Evolutionary conservation across 805 yeast species (phyloP), one percentile per base, ranked within the genome.

Genomic region (Yueomyces sinensis): DNA sequence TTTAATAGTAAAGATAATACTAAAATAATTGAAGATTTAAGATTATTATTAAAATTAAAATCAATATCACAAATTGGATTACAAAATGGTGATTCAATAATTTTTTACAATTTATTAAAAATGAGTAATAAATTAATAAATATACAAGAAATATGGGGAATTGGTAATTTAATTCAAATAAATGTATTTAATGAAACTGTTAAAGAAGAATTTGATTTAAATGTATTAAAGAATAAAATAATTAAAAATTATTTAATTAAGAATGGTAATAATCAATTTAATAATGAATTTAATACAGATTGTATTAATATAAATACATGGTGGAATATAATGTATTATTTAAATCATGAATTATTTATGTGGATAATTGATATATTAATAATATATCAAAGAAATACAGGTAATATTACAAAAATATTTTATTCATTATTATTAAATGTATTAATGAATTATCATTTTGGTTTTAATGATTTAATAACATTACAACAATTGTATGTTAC

Each of bases 391-490:
- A 45, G 54, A 49, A 53, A 61, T 49, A 32, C 59, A 48, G 50
- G 59, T 52, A 41, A 54, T 55, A 49, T 43, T 6, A 47, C 52
- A 25, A 67, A 63, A 41, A 44, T 63, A 3, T 41, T 64, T 16
- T 50, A 60, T 19, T 55, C 73, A 0, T 46, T 67, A 15, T 42
- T 62, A 4, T 35, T 66, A 25, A 62, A 64, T 17, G 52, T 70
- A 4, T 43, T 70, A 20, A 50, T 65, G 30, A 66, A 70, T 40
- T 64, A 68, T 46, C 76, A 71, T 49, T 69, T 64, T 49, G 76
- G 76, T 2, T 71, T 61, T 40, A 52, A 50, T 31, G 58, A 56
- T 36, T 41, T 63, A 35, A 47, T 48, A 15, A 46, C 50, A 9
- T 41, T 63, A 25, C 47, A 49, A 4, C 42, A 37, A 17, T n/a